Percentiles rank a stretch among this genome's conserved stretches.
phyloP scores from a whole-genome alignment of 1,284 basidiomycete species.

The Ceratobasidium theobromae region DNA sequence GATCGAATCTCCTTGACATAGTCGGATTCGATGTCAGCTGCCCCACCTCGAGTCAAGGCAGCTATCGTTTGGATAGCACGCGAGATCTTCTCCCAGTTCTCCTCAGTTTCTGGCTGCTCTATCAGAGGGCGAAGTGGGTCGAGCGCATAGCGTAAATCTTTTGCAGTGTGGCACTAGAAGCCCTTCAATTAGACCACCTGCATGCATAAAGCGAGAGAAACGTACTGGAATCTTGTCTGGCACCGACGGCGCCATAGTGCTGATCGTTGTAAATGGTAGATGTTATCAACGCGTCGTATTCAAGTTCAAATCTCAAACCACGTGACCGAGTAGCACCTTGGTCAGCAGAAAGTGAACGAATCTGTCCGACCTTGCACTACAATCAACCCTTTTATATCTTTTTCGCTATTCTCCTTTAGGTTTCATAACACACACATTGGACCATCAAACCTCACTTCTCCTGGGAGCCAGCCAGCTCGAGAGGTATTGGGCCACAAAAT shows the following conservation, averaged over 20 bases:
- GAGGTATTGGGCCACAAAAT: no score
- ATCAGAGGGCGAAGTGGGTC: slow-evolving; percentile 21
- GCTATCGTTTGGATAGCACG: slow-evolving; percentile 56
- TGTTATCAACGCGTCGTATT: slow-evolving; percentile 9
- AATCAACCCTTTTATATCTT: no score
- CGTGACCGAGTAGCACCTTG: not conserved
- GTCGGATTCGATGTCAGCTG: slow-evolving; percentile 57
- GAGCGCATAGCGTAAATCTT: slow-evolving; percentile 29
- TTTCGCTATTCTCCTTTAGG: no score
- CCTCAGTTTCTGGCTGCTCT: slow-evolving; percentile 63
- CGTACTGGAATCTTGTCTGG: slow-evolving; percentile 35
- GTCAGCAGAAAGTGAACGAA: no score
- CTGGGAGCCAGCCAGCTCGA: no score
- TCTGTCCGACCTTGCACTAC: no score
- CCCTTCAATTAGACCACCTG: not conserved
- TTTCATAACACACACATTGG: no score
- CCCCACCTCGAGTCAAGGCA: slow-evolving; percentile 59
- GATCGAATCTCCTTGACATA: slow-evolving; percentile 57
- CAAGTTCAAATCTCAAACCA: not conserved
- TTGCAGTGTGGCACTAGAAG: slow-evolving; percentile 24
- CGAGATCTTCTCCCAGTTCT: slow-evolving; percentile 78
- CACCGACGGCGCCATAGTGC: slow-evolving; percentile 32
- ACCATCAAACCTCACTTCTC: no score
- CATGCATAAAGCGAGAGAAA: not conserved
- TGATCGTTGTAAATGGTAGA: slow-evolving; percentile 2